Evolutionary conservation across 2,329 filamentous ascomycete genomes (phyloP), one percentile per base, ranked within the genome.

Genomic region (Fusarium brachygibbosum): DNA sequence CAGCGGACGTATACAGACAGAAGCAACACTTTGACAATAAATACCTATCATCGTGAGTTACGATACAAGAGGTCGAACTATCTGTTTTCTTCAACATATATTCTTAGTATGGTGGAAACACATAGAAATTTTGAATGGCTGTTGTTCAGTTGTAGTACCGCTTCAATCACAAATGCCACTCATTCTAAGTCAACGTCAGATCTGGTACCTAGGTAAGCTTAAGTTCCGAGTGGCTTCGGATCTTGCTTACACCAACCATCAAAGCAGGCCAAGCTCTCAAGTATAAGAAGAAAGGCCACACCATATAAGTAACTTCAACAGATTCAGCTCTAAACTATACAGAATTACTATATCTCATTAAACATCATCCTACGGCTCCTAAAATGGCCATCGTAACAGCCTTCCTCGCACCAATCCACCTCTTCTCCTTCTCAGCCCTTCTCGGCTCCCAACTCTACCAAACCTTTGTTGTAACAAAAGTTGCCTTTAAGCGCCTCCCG

Each of bases 361-460:
- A 17, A 53, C 2, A n/a, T 3, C 6, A 19, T 13, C 2, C 9
- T n/a, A 17, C 23, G 19, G 14, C 16, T n/a, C 13, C n/a, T 8
- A 46, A 58, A 23, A 75, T 75, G 73, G 53, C 42, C 3, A 29
- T 73, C 23, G 16, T 49, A 38, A 63, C 58, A 40, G 5, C 38
- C 46, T 66, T 77, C 31, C 69, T 80, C 29, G 76, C 76, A 0
- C 78, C 79, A 5, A 59, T 77, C 17, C 81, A 83, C 50, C 73
- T 82, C 32, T 69, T 82, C 17, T 76, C 76, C 37, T 82, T 79
- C 67, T 82, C 80, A 7, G 70, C 77, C 4, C 76, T 83, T 1
- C 73, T 83, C 1, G 81, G 81, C 45, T 77, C 77, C 1, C 73
- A 79, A 19, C 75, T 83, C 14, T 83, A 81, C 63, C 80, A 82